Base-by-base conservation (phyloP, 352 stramenopile species). In the Phytophthora syringae region DNA sequence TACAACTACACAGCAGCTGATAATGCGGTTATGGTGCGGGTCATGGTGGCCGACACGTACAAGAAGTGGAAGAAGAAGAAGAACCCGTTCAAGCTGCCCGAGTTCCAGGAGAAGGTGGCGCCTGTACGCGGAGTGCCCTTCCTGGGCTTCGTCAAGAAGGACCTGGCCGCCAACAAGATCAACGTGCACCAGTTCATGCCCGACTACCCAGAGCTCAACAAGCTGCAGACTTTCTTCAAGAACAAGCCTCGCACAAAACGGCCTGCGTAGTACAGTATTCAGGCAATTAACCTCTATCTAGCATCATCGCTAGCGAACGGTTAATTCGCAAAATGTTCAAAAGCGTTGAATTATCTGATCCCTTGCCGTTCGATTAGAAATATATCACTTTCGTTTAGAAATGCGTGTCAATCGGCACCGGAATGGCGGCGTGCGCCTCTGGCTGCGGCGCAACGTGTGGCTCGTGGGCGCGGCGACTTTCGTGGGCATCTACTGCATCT, bases 31-130 rank as follows among this genome's bases (percentile, higher is more conserved):
- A 53, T 94, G 50, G 48, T 94, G 22, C 77, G 74, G 1, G 67
- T 79, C 10, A 65, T 90, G 24, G 82, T 92, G 7, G 59, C 65
- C 3, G 49, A 63, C 44, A 80, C 84, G 56, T 93, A 90, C 72
- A 84, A 87, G 61, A 60, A 76, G 59, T 94, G 86, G 86, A 92
- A 94, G 65, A 87, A 89, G 63, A 88, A 85, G 51, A 78, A 76
- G n/a, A 90, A 93, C 61, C 77, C 81, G 25, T 93, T 92, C 68
- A 90, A 90, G 67, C 60, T 65, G 36, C 67, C 72, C 18, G 74
- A 79, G 18, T 93, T 93, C 40, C 79, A 83, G 45, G 67, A 89
- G 24, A 84, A 76, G 28, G 79, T 91, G 60, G 73, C 72, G 7
- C 72, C 70, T 12, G 60, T 93, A 51, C 74, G 79, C 15, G 79